Evolutionary conservation across 768 basidiomycete species (phyloP).

Genomic region (Mycena chlorophos): DNA sequence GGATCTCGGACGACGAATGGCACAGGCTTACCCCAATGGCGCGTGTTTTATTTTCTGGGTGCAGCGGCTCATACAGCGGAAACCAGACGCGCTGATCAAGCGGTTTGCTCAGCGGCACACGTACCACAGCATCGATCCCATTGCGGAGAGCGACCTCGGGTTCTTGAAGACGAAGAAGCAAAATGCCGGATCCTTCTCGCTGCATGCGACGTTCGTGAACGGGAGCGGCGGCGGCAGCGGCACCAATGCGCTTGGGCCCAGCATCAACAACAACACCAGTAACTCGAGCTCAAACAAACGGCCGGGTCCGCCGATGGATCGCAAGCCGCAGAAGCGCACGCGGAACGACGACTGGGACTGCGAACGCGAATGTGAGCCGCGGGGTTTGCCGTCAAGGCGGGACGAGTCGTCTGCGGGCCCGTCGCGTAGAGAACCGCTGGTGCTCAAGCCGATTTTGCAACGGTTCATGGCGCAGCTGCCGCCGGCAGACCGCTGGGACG

Average conservation of each 20-base stretch:
- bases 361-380: constrained; percentile 36
- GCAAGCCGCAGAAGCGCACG: constrained; percentile 44
- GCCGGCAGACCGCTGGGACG: constrained; percentile 72
- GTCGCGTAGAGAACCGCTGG: constrained; percentile 41
- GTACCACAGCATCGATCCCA: constrained; percentile 83
- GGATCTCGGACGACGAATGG: constrained; percentile 86
- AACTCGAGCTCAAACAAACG: constrained; percentile 27
- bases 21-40: constrained; percentile 87
- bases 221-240: neutral
- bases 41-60: constrained; percentile 24
- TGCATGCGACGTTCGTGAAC: neutral
- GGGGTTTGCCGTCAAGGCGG: constrained; percentile 16
- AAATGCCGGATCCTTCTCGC: no score
- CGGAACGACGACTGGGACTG: constrained; percentile 33
- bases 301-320: constrained; percentile 35
- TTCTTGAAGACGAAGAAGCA: constrained; percentile 56
- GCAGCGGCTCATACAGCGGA: neutral
- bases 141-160: constrained; percentile 86
- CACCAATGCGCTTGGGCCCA: neutral
- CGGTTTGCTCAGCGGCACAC: constrained; percentile 85
- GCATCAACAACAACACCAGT: neutral
- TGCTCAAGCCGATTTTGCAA: constrained; percentile 76
- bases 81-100: constrained; percentile 84
- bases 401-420: constrained; percentile 37
- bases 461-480: no score